phyloP scores from a whole-genome alignment of 768 basidiomycete genomes.

The Boletus patriciae region DNA sequence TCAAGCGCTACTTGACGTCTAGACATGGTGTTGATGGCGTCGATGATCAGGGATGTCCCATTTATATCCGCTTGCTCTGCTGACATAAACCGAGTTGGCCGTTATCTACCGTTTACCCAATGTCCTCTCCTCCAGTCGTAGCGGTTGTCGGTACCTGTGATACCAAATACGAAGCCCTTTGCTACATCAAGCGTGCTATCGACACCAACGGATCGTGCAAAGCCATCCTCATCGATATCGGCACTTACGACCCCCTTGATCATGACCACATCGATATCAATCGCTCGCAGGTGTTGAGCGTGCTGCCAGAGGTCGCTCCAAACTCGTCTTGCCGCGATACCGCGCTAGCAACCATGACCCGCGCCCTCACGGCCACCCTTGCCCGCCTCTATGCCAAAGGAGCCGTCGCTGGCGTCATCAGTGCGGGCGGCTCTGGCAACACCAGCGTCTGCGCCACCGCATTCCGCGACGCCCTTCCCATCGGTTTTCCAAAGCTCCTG shows the following conservation, averaged over 20 bases:
- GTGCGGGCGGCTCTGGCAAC: conserved; percentile 28
- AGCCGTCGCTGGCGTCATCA: conserved; percentile 22
- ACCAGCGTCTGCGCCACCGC: conserved; percentile 24
- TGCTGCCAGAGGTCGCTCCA: neutral
- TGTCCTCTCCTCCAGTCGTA: conserved; percentile 15
- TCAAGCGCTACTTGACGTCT: conserved; percentile 19
- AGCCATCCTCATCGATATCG: conserved; percentile 31
- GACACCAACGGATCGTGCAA: conserved; percentile 12
- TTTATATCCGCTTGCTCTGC: neutral
- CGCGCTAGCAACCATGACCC: conserved; percentile 19
- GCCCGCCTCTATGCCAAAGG: conserved; percentile 9
- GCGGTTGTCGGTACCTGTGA: conserved; percentile 32
- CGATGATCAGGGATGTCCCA: neutral
- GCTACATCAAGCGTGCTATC: conserved; percentile 22
- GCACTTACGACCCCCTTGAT: conserved; percentile 17
- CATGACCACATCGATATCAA: conserved; percentile 21
- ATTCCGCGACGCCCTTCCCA: conserved; percentile 23
- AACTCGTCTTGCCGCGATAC: conserved; percentile 9
- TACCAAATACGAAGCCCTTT: conserved; percentile 26
- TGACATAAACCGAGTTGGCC: conserved; percentile 2
- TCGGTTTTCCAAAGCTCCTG: conserved; percentile 32
- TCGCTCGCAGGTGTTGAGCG: conserved; percentile 20
- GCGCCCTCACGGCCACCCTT: conserved; percentile 20
- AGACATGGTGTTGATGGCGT: conserved; percentile 5
- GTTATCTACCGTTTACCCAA: neutral